These are phyloP conservation scores for Fraxinus sp. DNA, from an alignment of 305 asterid species.

Conservation along the genomic window DNA sequence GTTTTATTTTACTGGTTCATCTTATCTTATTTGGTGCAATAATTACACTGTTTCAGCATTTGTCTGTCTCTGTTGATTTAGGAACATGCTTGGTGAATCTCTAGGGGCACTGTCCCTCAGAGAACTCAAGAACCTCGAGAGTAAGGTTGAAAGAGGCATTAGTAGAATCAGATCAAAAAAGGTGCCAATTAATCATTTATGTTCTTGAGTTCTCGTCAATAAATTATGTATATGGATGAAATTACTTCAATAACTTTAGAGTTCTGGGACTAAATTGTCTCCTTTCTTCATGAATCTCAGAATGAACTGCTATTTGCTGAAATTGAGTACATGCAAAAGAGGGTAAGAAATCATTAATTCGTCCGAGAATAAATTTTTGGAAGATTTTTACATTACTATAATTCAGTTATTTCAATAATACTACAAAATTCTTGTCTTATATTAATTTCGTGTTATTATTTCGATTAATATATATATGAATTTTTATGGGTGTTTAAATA, in stretches of 20 bases:
- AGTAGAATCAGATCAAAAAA: constrained; percentile 67
- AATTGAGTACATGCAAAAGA: constrained; percentile 81
- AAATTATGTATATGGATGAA: not conserved
- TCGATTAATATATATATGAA: no score
- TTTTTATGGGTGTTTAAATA: no score
- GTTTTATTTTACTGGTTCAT: not conserved
- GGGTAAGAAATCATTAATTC: constrained; percentile 47
- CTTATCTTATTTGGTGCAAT: not conserved
- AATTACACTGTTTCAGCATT: not conserved
- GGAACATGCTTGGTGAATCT: constrained; percentile 73
- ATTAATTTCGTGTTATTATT: no score
- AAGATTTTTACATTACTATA: no score
- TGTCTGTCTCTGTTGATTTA: constrained; percentile 13
- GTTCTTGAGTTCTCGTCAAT: not conserved
- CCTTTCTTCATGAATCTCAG: constrained; percentile 33
- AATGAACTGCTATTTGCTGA: constrained; percentile 81
- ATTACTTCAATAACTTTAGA: not conserved
- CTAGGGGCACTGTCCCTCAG: constrained; percentile 46
- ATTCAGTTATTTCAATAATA: no score
- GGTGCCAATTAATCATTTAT: constrained; percentile 30
- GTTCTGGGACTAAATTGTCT: not conserved
- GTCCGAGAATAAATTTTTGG: not conserved
- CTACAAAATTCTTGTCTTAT: no score
- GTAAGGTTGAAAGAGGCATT: constrained; percentile 61
- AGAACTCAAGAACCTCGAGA: constrained; percentile 68